A percentile compares a stretch with the other conserved stretches of the same genome.
phyloP scores from a whole-genome alignment of 2,329 filamentous ascomycete species.

The Ascochyta clinopodiicola region DNA sequence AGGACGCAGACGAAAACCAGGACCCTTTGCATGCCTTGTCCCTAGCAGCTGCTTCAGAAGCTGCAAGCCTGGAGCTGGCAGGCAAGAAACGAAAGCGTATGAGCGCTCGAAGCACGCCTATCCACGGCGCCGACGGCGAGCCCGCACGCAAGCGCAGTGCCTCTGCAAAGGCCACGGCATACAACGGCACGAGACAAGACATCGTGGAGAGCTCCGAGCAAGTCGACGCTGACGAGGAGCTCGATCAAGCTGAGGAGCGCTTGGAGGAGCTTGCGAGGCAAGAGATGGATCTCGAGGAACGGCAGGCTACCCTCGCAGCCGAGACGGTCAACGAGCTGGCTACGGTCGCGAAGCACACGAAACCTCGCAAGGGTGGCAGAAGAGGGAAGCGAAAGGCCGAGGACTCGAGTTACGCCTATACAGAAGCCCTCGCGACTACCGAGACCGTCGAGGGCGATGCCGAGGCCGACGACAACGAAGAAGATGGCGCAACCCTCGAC shows the following conservation, averaged over 20 bases:
- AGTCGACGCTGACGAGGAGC: slow-evolving; percentile 56
- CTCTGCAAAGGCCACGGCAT: slow-evolving; percentile 27
- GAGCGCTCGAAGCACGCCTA: slow-evolving; percentile 48
- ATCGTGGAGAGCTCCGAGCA: slow-evolving; percentile 37
- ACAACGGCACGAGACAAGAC: slow-evolving; percentile 42
- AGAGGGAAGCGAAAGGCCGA: slow-evolving; percentile 62
- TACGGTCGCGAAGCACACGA: slow-evolving; percentile 45
- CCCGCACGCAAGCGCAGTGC: slow-evolving; percentile 48
- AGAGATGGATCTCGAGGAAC: slow-evolving; percentile 43
- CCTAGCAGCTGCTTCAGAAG: slow-evolving; percentile 40
- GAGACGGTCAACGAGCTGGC: slow-evolving; percentile 43
- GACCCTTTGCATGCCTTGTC: slow-evolving; percentile 43
- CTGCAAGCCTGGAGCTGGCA: slow-evolving; percentile 37
- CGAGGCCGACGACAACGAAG: slow-evolving; percentile 57
- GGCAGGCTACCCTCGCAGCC: slow-evolving; percentile 42
- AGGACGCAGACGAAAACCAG: slow-evolving; percentile 26
- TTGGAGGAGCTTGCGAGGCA: slow-evolving; percentile 41
- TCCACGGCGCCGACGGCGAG: slow-evolving; percentile 45
- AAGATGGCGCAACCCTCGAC: slow-evolving; percentile 44
- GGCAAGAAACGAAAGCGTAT: slow-evolving; percentile 56
- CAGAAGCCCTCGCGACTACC: slow-evolving; percentile 61
- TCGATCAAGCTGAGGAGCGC: slow-evolving; percentile 55
- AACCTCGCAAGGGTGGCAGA: slow-evolving; percentile 47
- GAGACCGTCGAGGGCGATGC: slow-evolving; percentile 66
- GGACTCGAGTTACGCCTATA: slow-evolving; percentile 31